Evolutionary conservation across 345 rosid genomes (phyloP).

Genomic region (Salix arbutifolia): DNA sequence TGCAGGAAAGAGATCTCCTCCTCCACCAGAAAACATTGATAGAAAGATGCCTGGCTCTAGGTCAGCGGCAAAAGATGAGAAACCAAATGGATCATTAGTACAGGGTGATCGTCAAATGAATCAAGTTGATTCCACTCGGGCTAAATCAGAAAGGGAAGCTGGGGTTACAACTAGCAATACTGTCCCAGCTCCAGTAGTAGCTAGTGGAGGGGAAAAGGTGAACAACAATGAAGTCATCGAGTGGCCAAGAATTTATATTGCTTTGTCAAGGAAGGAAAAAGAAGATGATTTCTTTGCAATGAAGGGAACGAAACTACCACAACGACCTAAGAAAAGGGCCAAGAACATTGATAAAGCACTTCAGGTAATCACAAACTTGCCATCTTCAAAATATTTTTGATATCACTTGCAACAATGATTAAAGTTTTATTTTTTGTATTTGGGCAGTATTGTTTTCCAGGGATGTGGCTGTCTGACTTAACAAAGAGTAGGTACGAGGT

Average conservation of each 20-base stretch:
- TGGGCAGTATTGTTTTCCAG: conserved; percentile 68
- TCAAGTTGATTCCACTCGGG: conserved; percentile 11
- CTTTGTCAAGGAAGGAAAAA: conserved; percentile 57
- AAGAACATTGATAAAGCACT: conserved; percentile 61
- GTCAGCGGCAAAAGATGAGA: conserved; percentile 32
- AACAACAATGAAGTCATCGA: conserved; percentile 31
- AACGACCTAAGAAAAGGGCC: conserved; percentile 63
- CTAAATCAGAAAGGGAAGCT: conserved; percentile 25
- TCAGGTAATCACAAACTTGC: conserved; percentile 35
- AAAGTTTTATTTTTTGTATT: neutral
- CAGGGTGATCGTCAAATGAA: conserved; percentile 22
- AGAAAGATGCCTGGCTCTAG: conserved; percentile 30
- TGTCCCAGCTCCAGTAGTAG: neutral
- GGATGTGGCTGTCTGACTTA: conserved; percentile 68
- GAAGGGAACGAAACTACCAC: conserved; percentile 71
- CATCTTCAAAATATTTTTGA: neutral
- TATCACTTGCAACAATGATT: neutral
- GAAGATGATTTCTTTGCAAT: conserved; percentile 68
- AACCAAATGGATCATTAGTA: conserved; percentile 37
- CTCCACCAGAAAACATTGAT: conserved; percentile 45
- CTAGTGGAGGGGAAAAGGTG: conserved; percentile 15
- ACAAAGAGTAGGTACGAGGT: conserved; percentile 67
- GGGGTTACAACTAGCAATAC: conserved; percentile 1
- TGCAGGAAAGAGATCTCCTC: conserved; percentile 44
- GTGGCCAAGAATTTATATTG: conserved; percentile 58